Conservation (phyloP, 768 basidiomycete species). For the Suillus placidus region DNA sequence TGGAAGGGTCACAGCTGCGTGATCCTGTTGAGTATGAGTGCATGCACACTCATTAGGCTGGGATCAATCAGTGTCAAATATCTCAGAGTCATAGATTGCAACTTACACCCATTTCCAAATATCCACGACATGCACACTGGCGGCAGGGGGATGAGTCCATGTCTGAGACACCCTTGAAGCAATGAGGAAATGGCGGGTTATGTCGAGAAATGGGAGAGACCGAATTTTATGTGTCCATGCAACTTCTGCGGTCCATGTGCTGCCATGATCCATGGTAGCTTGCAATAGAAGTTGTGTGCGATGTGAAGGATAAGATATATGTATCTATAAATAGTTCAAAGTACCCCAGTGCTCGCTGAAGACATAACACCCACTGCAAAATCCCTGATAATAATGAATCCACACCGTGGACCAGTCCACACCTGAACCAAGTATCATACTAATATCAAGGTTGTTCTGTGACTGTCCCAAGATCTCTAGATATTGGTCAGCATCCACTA, state of each 20-base stretch:
- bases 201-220: not conserved
- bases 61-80: not conserved
- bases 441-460: too few relatives aligned
- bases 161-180: not conserved
- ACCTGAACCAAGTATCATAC: too few relatives aligned
- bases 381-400: too few relatives aligned
- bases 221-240: not conserved
- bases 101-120: not conserved
- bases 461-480: too few relatives aligned
- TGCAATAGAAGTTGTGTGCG: not conserved
- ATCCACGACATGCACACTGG: not conserved
- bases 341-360: too few relatives aligned
- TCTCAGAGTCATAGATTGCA: not conserved
- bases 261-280: constrained; percentile 1
- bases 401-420: too few relatives aligned
- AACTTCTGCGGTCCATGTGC: not conserved
- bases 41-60: not conserved
- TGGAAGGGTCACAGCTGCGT: not conserved
- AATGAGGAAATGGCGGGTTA: not conserved
- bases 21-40: not conserved
- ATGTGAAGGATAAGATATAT: too few relatives aligned
- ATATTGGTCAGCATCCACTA: too few relatives aligned
- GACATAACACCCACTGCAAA: too few relatives aligned
- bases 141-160: not conserved
- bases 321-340: too few relatives aligned